Percentiles rank a stretch among this genome's conserved stretches.
Conservation (phyloP, 306 rosid species). For the Sesbania bispinosa region DNA sequence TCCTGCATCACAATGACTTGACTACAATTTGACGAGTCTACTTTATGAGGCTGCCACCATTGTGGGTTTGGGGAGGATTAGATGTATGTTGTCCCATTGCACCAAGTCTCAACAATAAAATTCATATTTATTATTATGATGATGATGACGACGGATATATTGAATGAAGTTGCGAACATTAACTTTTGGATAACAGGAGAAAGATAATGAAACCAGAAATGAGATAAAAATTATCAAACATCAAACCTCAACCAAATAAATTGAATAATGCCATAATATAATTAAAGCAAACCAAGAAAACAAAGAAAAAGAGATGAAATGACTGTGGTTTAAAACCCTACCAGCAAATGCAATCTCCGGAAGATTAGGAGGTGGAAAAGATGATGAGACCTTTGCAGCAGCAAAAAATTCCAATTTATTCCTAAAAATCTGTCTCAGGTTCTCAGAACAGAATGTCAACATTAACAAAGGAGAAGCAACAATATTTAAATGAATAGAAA, state of each 20-base stretch:
- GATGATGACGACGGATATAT: no score
- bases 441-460: conserved; percentile 14
- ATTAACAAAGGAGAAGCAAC: not conserved
- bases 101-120: not conserved
- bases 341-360: conserved; percentile 99
- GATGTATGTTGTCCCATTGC: not conserved
- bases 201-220: conserved; percentile 15
- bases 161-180: not conserved
- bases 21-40: not conserved
- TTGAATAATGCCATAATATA: not conserved
- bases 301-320: not conserved
- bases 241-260: not conserved
- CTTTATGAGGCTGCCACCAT: not conserved
- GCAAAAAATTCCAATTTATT: conserved; percentile 86
- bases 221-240: not conserved
- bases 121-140: not conserved
- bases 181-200: not conserved
- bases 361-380: conserved; percentile 83
- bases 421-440: conserved; percentile 56
- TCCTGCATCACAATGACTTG: not conserved
- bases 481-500: not conserved
- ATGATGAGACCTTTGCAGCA: conserved; percentile 86
- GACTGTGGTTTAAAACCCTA: conserved; percentile 26
- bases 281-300: conserved; percentile 1
- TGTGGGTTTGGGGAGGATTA: not conserved